Conservation (phyloP, 164 flowering plant species). For the Paratinospora sagittata region DNA sequence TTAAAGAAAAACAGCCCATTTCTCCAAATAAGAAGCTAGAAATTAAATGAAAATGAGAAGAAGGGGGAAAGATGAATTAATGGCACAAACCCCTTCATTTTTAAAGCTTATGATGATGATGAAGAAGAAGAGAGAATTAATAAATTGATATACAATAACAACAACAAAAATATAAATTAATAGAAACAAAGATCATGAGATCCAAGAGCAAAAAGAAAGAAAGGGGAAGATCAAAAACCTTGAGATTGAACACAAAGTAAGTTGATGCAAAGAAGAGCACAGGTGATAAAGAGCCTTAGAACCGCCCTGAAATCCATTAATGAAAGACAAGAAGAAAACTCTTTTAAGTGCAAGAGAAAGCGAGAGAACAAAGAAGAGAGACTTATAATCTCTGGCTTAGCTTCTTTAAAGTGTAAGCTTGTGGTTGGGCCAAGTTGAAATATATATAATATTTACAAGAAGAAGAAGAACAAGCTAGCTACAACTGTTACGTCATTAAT, state of each 20-base stretch:
- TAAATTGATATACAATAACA: too few relatives aligned
- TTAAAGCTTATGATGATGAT: too few relatives aligned
- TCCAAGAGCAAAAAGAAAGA: not conserved
- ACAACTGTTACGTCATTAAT: slow-evolving; percentile 20
- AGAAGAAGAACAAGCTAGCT: not conserved
- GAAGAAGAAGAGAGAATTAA: too few relatives aligned
- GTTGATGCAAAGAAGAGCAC: slow-evolving; percentile 27
- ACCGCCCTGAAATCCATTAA: slow-evolving; percentile 24
- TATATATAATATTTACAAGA: slow-evolving; percentile 18
- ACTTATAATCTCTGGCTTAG: too few relatives aligned
- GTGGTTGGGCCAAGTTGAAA: slow-evolving; percentile 47
- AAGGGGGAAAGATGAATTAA: too few relatives aligned
- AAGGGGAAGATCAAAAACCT: slow-evolving; percentile 23
- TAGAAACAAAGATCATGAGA: not conserved
- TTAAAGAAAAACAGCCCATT: too few relatives aligned
- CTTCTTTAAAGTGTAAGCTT: slow-evolving; percentile 30
- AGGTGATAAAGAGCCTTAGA: slow-evolving; percentile 23
- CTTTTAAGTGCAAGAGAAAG: not conserved
- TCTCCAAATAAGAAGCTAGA: too few relatives aligned
- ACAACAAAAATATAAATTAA: not conserved
- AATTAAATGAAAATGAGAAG: too few relatives aligned
- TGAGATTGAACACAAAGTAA: slow-evolving; percentile 18
- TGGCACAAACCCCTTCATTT: too few relatives aligned
- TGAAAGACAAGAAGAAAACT: not conserved
- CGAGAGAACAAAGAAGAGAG: not conserved